phyloP scores from a whole-genome alignment of 495 filamentous ascomycete species.

The Daldinia bambusicola region DNA sequence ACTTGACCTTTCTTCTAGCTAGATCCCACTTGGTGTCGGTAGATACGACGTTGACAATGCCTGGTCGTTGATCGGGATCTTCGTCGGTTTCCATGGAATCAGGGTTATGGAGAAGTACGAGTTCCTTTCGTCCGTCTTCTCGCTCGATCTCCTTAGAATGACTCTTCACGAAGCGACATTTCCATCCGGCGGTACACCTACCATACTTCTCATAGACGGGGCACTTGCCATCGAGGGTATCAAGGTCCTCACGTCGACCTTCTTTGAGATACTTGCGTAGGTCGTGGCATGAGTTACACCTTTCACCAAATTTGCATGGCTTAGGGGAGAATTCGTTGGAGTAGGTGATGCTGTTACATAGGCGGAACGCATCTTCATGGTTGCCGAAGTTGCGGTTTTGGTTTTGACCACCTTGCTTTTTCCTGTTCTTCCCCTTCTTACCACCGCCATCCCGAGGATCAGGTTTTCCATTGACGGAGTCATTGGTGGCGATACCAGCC shows the following conservation, averaged over 20 bases:
- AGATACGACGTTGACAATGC: conserved; percentile 78
- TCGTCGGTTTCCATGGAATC: conserved; percentile 37
- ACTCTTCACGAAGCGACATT: conserved; percentile 84
- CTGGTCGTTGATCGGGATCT: conserved; percentile 55
- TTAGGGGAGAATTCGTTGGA: conserved; percentile 79
- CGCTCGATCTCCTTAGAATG: conserved; percentile 80
- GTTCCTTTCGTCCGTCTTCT: conserved; percentile 81
- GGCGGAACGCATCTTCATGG: conserved; percentile 77
- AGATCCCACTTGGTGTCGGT: conserved; percentile 73
- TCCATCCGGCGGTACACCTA: conserved; percentile 85
- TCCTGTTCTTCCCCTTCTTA: conserved; percentile 63
- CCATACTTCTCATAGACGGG: conserved; percentile 82
- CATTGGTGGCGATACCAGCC: conserved; percentile 58
- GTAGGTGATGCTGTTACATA: conserved; percentile 76
- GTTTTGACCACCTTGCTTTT: conserved; percentile 86
- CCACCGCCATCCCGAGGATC: conserved; percentile 48
- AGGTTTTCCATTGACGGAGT: conserved; percentile 50
- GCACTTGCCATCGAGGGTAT: conserved; percentile 77
- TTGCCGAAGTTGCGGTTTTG: conserved; percentile 83
- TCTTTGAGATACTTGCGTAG: conserved; percentile 85
- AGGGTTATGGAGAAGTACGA: conserved; percentile 69
- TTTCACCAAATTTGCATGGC: conserved; percentile 76
- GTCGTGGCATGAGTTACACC: conserved; percentile 82
- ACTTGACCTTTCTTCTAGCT: conserved; percentile 69
- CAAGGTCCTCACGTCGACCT: conserved; percentile 81